Base-by-base conservation (phyloP, 202 grass and related monocot genomes). In the Brachypodium distachyon region DNA sequence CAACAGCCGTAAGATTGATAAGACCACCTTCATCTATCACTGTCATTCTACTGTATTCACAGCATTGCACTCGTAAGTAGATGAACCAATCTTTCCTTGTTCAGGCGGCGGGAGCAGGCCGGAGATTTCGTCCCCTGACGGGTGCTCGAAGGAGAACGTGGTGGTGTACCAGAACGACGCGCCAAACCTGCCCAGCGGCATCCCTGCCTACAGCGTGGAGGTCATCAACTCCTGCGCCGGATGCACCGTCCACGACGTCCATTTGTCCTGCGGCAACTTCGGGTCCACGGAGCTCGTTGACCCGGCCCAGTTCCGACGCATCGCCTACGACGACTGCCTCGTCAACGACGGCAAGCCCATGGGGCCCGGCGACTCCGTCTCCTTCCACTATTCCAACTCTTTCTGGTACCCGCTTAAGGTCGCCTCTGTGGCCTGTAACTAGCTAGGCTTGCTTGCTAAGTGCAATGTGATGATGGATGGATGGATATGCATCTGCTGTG, bases 361-460 rank as follows among this genome's bases (percentile, higher is more conserved):
- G 0, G 68, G 25, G 0, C 80, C 85, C 0, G 81, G 93, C 27
- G 73, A 89, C 11, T 60, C 40, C 64, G 3, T 97, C 57, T 38
- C 72, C 29, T 97, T 97, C 63, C 61, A 89, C 6, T 97, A 97
- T 48, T 76, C 80, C 49, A 97, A 93, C 60, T 82, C 80, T 1
- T 87, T 80, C n/a, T 25, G 14, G 2, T 93, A 93, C 58, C 19
- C 44, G 3, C 66, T 97, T 9, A 22, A 34, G 1, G 85, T 97
- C 63, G 21, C 69, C 1, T 78, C 85, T 0, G 85, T 79, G 18
- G 21, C 73, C 17, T 97, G 90, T 52, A 1, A n/a, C n/a, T n/a
- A n/a, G n/a, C n/a, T n/a, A n/a, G n/a, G n/a, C n/a, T n/a, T n/a
- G n/a, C n/a, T n/a, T n/a, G n/a, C n/a, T n/a, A n/a, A n/a, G n/a